phyloP scores from a whole-genome alignment of 2,329 filamentous ascomycete species.

The Cordyceps fumosorosea region DNA sequence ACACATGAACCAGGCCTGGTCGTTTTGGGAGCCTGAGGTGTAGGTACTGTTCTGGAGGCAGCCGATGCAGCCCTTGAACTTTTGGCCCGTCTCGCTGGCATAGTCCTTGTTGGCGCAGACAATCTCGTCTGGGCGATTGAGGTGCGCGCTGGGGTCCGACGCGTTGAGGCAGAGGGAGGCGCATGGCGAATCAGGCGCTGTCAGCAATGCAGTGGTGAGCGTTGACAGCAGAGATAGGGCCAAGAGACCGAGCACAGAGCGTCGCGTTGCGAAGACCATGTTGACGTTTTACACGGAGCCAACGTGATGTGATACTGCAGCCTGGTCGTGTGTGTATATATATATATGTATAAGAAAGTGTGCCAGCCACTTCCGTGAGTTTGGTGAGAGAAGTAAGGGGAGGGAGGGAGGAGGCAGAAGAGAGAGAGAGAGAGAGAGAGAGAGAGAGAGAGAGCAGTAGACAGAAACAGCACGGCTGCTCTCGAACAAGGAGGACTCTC shows the following conservation, averaged over 20 bases:
- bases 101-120: conserved; percentile 42
- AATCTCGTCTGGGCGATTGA: conserved; percentile 38
- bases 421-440: too few species aligned
- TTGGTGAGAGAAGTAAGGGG: background rate
- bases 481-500: background rate
- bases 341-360: background rate
- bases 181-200: conserved; percentile 49
- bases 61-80: conserved; percentile 43
- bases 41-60: conserved; percentile 48
- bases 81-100: conserved; percentile 32
- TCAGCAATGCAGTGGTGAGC: conserved; percentile 36
- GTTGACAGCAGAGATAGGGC: conserved; percentile 5
- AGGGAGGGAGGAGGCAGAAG: background rate
- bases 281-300: background rate
- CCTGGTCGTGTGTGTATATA: background rate
- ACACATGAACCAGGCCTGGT: conserved; percentile 53
- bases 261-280: background rate
- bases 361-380: conserved; percentile 8
- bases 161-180: conserved; percentile 42
- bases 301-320: background rate
- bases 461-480: background rate
- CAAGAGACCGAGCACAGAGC: background rate
- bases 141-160: conserved; percentile 38
- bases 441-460: background rate
- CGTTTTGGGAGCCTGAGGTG: conserved; percentile 39